Base-by-base conservation (phyloP, 257 asterid genomes). In the Salvia miltiorrhiza region DNA sequence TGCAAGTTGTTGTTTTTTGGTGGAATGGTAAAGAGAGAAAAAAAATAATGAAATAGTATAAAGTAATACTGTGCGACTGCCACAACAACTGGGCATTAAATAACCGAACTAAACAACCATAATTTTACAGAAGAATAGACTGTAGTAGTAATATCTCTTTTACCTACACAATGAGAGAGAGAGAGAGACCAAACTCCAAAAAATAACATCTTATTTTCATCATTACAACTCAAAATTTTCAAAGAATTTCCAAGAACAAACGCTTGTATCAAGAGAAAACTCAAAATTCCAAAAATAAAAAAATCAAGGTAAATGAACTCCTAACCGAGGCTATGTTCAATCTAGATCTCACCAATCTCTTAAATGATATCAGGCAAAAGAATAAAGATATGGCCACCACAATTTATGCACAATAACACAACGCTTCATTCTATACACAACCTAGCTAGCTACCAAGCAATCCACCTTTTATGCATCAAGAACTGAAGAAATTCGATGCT, bases 361-460 rank as follows among this genome's bases (percentile, higher is more conserved):
- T 21, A 30, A 5, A 3, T 26, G 19, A 48, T 35, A 63, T 24
- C 33, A 2, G 9, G 11, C 70, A 19, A 76, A 71, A 71, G 55
- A 76, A 71, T 52, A 12, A 71, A 65, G 52, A 76, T 19, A 76
- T 66, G 67, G 69, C 64, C 47, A 70, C 76, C 73, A 65, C 49
- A 26, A 35, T 5, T 5, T 59, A 67, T 74, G 70, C 47, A 44
- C 48, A 49, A 69, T n/a, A 13, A 55, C 2, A 37, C 13, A 21
- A 65, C 30, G 59, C 50, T 63, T 20, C 71, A 39, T 24, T n/a
- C 28, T 62, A 41, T 45, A 56, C 44, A 7, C 17, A 65, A 64
- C 26, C 67, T 48, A 17, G 40, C 40, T 65, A 57, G 59, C 70
- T 8, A 49, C 67, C 65, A 57, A 50, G 21, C 20, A 65, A 26